Conservation (phyloP, 2,329 filamentous ascomycete species). For the Sporothrix mexicana region DNA sequence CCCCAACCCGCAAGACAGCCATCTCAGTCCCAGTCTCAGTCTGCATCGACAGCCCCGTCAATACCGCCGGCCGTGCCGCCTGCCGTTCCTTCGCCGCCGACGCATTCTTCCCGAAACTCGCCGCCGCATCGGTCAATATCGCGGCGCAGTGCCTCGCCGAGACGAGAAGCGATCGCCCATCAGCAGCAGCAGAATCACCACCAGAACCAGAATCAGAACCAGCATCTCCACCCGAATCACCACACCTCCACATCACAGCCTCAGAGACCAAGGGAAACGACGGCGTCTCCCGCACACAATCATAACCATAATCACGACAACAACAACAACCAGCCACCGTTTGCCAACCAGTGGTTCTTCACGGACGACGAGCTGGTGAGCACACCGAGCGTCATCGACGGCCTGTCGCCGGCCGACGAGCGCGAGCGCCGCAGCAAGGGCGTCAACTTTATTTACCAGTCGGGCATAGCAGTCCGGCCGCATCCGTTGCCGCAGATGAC, state of each 20-base stretch:
- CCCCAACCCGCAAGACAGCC: slow-evolving; percentile 42
- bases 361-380: slow-evolving; percentile 79
- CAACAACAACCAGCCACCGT: slow-evolving; percentile 33
- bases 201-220: background rate
- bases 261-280: slow-evolving; percentile 10
- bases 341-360: slow-evolving; percentile 81
- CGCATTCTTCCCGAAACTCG: slow-evolving; percentile 60
- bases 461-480: slow-evolving; percentile 82
- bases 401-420: slow-evolving; percentile 78
- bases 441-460: slow-evolving; percentile 94
- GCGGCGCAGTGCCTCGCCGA: slow-evolving; percentile 48
- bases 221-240: background rate
- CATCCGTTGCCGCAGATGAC: slow-evolving; percentile 79
- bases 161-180: slow-evolving; percentile 40
- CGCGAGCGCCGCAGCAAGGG: slow-evolving; percentile 83
- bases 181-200: background rate
- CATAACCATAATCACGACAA: background rate
- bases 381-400: slow-evolving; percentile 84
- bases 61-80: slow-evolving; percentile 54
- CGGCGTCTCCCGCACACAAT: background rate
- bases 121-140: slow-evolving; percentile 56
- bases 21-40: slow-evolving; percentile 27
- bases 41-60: background rate
- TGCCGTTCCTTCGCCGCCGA: slow-evolving; percentile 65
- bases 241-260: background rate